Base-by-base conservation (phyloP, 352 stramenopile genomes). In the Globisporangium cylindrosporum region DNA sequence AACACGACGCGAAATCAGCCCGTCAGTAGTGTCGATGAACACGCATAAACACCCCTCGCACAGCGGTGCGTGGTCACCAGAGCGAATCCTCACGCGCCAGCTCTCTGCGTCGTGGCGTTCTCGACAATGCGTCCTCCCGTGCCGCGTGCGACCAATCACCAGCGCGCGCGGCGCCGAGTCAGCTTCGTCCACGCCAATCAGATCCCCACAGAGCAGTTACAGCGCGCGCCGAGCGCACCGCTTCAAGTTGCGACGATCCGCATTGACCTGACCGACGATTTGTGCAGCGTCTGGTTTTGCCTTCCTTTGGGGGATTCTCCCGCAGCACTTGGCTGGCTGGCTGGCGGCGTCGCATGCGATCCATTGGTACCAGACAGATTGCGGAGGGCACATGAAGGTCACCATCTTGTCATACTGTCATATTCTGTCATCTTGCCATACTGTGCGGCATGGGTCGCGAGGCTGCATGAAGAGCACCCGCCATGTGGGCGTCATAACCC, bases 101-200 rank as follows among this genome's bases (percentile, higher is more conserved):
- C 41, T 49, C 38, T 46, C 41, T 46, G 38, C 5, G 38, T 3
- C 24, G 51, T 18, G 20, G 24, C 14, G 24, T 15, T 20, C 29
- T 61, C 55, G 55, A 61, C 55, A 70, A 64, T 53, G 25, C 24
- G 41, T 12, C 38, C 5, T 59, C 8, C n/a, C 10, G 43, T 51
- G 4, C 29, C 10, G 43, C 7, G 8, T 22, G 43, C 32, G 27
- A 32, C 61, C 61, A 67, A 67, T 67, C 43, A 67, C 9, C 32
- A 20, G 12, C 27, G 29, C 29, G 61, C 4, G 48, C 27, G 18
- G n/a, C 48, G 15, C 61, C 20, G 27, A 67, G 61, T 67, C 61
- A 67, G 48, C 27, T 25, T 14, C 27, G 7, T 25, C 46, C 49
- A 59, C 43, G 18, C 61, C 61, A 67, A 67, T 67, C 61, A 67